Base-by-base conservation (phyloP, 2,329 filamentous ascomycete genomes). In the Aureobasidium uvarum region DNA sequence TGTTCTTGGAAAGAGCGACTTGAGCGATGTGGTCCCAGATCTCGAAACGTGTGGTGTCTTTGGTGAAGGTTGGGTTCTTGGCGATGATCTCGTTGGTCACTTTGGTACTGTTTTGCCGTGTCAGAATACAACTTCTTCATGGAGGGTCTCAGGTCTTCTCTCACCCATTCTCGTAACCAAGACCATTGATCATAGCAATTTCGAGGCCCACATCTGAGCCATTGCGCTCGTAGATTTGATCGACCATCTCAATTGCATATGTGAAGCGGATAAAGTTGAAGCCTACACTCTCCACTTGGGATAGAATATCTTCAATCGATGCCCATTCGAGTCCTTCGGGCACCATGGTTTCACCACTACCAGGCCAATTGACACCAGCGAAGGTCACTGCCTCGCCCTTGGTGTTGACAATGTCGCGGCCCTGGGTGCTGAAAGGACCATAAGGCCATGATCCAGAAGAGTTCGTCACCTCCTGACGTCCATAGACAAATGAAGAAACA, bases 241-340 rank as follows among this genome's bases (percentile, higher is more conserved):
- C 86, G 54, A 89, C 77, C 82, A 88, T 84, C 72, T 88, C 81
- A 65, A 84, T 88, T 3, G 86, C 85, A 63, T 82, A 89, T 0
- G 85, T 87, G 51, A 89, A 74, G 1, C 86, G 84, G 28, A 88
- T 82, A 1, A 84, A 81, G 70, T 89, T 88, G 78, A 89, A 84
- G 13, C 85, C 85, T 0, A 86, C 71, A 67, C 81, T 81, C 71
- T 85, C 86, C 69, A 87, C 80, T 74, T 81, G 82, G 3, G 79
- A 73, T 0, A 87, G 81, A 33, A 88, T 83, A 8, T 75, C 76
- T 48, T 79, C 76, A 46, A 88, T 79, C 0, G 85, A 87, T 36
- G 82, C 81, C 73, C 86, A 86, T 71, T 87, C 85, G 2, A 88
- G 78, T 2, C 86, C 86, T 69, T 89, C 86, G 0, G 85, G 86